Percentiles rank a stretch among this genome's conserved stretches.
These are phyloP conservation scores for Diaporthe sp. DNA, from an alignment of 2,329 filamentous ascomycete species.

Conservation along the genomic window DNA sequence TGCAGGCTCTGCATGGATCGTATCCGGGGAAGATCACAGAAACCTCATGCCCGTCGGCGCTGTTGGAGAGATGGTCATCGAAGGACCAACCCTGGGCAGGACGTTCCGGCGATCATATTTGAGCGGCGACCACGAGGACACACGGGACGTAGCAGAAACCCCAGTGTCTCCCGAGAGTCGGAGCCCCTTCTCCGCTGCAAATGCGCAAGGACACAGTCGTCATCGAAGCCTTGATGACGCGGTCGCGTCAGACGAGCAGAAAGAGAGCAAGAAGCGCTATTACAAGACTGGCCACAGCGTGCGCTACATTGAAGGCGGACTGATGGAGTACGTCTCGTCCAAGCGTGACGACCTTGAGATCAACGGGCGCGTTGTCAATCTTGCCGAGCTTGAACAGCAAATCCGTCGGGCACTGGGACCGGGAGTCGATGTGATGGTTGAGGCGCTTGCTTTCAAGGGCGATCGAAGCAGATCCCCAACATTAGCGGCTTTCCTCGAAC, in stretches of 20 bases:
- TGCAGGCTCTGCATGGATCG: slow-evolving; percentile 64
- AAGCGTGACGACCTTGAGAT: slow-evolving; percentile 58
- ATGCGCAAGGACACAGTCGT: slow-evolving; percentile 42
- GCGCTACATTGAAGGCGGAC: slow-evolving; percentile 62
- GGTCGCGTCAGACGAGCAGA: slow-evolving; percentile 42
- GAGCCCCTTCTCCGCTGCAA: slow-evolving; percentile 43
- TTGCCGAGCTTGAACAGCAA: slow-evolving; percentile 61
- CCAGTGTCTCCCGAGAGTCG: slow-evolving; percentile 51
- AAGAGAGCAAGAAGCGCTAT: slow-evolving; percentile 52
- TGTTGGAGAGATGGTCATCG: slow-evolving; percentile 60
- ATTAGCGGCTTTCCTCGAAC: slow-evolving; percentile 64
- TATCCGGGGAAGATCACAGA: slow-evolving; percentile 65
- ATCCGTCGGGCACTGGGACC: slow-evolving; percentile 62
- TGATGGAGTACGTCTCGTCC: slow-evolving; percentile 62
- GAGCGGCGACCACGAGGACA: slow-evolving; percentile 10
- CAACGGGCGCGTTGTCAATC: slow-evolving; percentile 55
- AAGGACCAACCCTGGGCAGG: slow-evolving; percentile 65
- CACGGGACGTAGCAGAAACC: slow-evolving; percentile 35
- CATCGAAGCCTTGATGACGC: slow-evolving; percentile 43
- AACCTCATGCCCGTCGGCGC: slow-evolving; percentile 67
- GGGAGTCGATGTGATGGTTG: slow-evolving; percentile 63
- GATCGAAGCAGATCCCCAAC: slow-evolving; percentile 54
- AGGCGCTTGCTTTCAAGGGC: slow-evolving; percentile 59
- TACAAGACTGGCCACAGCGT: slow-evolving; percentile 66
- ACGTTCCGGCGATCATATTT: slow-evolving; percentile 38